These are phyloP conservation scores for Ajuga chamaepitys DNA, from an alignment of 257 asterid genomes.

Conservation along the genomic window DNA sequence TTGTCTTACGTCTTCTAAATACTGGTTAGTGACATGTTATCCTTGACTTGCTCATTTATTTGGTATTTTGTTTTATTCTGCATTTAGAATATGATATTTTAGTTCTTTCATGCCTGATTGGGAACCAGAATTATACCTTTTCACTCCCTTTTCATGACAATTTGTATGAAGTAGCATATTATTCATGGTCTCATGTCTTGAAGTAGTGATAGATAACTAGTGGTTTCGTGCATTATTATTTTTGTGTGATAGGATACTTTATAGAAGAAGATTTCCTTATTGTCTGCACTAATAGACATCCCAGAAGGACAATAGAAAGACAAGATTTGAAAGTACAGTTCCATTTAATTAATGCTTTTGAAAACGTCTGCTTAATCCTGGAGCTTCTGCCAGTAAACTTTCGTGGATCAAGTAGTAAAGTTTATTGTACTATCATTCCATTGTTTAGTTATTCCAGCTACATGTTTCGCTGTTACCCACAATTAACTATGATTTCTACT, in stretches of 20 bases:
- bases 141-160: neutral
- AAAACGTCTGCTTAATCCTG: neutral
- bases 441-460: neutral
- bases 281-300: neutral
- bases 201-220: neutral
- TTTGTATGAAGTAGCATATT: neutral
- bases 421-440: neutral
- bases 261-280: neutral
- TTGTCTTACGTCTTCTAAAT: slow-evolving; percentile 67
- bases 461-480: neutral
- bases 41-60: slow-evolving; percentile 2
- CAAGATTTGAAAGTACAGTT: neutral
- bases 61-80: neutral
- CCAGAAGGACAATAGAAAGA: neutral
- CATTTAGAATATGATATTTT: slow-evolving; percentile 8
- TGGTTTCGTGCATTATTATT: neutral
- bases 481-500: neutral
- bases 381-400: neutral
- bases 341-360: neutral
- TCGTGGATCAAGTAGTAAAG: neutral
- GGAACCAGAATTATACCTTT: slow-evolving; percentile 1
- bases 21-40: slow-evolving; percentile 48
- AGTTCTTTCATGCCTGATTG: neutral
- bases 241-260: neutral
- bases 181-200: neutral